These are phyloP conservation scores for Halenospora varia DNA, from an alignment of 495 filamentous ascomycete species.

Conservation along the genomic window DNA sequence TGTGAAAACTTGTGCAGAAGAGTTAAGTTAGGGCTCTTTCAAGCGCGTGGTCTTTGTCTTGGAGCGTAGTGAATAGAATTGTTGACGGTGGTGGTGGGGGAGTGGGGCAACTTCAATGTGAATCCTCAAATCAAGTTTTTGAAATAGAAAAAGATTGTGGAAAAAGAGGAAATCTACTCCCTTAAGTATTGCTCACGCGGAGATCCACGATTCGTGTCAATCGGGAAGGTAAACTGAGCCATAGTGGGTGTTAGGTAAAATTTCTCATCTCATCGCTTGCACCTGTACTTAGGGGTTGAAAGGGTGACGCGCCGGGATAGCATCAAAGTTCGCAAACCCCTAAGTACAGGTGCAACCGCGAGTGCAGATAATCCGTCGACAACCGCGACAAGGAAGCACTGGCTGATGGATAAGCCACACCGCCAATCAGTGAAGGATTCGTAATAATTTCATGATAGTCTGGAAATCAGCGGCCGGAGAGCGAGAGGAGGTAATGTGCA, in stretches of 20 bases:
- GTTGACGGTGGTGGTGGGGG: constrained; percentile 1
- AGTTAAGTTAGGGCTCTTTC: background rate
- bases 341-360: constrained; percentile 12
- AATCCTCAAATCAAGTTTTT: background rate
- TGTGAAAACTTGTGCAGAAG: background rate
- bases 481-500: background rate
- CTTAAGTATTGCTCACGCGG: background rate
- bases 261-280: background rate
- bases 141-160: background rate
- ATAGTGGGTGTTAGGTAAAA: constrained; percentile 14
- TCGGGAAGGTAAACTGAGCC: background rate
- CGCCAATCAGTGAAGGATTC: constrained; percentile 13
- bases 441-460: constrained; percentile 14
- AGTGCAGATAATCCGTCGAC: constrained; percentile 7
- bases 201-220: background rate
- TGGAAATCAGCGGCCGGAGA: background rate
- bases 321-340: background rate
- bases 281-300: too few species aligned
- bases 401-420: constrained; percentile 13
- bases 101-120: background rate
- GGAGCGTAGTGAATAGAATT: background rate
- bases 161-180: background rate
- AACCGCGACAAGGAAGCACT: background rate
- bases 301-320: background rate
- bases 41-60: background rate